phyloP scores from a whole-genome alignment of 2,329 filamentous ascomycete genomes.

The Periconia sp. region DNA sequence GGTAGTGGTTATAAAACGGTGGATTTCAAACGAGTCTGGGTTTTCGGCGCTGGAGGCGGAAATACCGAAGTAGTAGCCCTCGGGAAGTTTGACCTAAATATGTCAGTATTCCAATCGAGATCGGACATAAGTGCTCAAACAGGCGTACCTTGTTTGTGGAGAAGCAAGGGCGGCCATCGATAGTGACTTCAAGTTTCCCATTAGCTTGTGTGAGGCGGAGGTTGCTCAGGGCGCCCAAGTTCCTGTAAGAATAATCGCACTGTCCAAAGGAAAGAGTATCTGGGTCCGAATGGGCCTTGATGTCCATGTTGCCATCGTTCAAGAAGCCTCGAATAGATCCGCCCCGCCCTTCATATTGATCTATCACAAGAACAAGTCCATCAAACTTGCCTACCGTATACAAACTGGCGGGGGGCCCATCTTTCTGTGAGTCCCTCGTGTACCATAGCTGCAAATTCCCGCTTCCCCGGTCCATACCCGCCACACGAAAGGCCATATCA shows the following conservation, averaged over 20 bases:
- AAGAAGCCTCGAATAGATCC: constrained; percentile 90
- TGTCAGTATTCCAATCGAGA: constrained; percentile 5
- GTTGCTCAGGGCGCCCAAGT: constrained; percentile 80
- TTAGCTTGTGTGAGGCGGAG: constrained; percentile 72
- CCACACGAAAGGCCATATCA: constrained; percentile 85
- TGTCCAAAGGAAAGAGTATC: constrained; percentile 90
- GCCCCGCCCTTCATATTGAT: constrained; percentile 75
- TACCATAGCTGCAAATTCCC: constrained; percentile 97
- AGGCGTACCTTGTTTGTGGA: constrained; percentile 64
- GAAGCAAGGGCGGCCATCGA: constrained; percentile 84
- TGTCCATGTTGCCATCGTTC: constrained; percentile 86
- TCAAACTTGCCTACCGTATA: constrained; percentile 87
- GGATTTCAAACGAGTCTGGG: constrained; percentile 92
- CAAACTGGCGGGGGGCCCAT: constrained; percentile 72
- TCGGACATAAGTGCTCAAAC: not conserved
- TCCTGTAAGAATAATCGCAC: constrained; percentile 88
- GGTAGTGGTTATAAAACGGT: constrained; percentile 76
- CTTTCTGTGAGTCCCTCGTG: constrained; percentile 65
- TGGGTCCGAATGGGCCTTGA: constrained; percentile 71
- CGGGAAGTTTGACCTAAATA: constrained; percentile 68
- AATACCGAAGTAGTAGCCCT: constrained; percentile 82
- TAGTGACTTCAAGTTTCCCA: constrained; percentile 70
- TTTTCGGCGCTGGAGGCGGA: constrained; percentile 86
- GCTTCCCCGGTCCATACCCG: constrained; percentile 78
- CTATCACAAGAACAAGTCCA: constrained; percentile 83